phyloP scores from a whole-genome alignment of 179 eudicot genomes.

The Silene noctiflora region DNA sequence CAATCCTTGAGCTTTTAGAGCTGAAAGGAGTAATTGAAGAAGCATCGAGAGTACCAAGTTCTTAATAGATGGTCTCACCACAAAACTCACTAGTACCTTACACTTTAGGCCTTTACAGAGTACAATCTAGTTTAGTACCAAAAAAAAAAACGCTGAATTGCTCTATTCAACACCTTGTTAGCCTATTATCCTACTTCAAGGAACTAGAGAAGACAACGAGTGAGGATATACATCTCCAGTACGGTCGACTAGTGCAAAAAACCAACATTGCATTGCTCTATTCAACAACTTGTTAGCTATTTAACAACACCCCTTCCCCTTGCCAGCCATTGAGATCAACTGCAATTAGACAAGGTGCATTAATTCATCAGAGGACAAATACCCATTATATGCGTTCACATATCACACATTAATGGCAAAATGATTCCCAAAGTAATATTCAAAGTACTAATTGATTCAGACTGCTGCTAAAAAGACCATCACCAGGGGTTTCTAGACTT shows the following conservation, averaged over 20 bases:
- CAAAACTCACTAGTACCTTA: neutral
- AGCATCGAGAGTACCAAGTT: too few species aligned
- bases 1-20: too few species aligned
- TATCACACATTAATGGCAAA: too few species aligned
- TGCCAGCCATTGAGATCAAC: neutral
- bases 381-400: too few species aligned
- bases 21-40: too few species aligned
- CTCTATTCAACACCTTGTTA: neutral
- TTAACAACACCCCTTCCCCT: neutral
- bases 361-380: neutral
- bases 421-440: neutral
- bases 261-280: neutral
- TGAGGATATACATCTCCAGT: conserved; percentile 9
- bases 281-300: too few species aligned
- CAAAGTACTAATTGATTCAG: neutral
- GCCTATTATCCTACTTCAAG: conserved; percentile 2
- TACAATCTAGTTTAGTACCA: neutral
- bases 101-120: neutral
- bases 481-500: too few species aligned
- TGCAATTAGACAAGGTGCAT: neutral
- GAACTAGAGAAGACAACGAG: neutral
- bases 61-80: too few species aligned
- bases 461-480: too few species aligned
- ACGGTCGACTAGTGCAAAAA: neutral
- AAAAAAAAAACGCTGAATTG: neutral